Evolutionary conservation across 352 stramenopile species (phyloP).

Genomic region (Phytophthora podocarpi): DNA sequence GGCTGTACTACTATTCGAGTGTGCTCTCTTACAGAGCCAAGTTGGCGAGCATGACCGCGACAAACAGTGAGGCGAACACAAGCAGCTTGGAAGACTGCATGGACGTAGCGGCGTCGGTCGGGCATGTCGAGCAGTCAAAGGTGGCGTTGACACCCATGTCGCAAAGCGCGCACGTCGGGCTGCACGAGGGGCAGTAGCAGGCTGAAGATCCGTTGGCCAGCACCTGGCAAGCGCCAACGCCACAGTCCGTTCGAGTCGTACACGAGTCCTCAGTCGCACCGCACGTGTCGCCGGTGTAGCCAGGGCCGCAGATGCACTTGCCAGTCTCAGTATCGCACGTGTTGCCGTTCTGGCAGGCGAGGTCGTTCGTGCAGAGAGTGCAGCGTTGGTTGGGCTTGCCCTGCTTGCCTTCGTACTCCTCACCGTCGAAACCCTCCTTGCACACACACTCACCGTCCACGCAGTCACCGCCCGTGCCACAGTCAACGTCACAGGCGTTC

Average conservation of each 20-base stretch:
- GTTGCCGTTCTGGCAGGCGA: conserved; percentile 60
- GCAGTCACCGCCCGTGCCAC: conserved; percentile 54
- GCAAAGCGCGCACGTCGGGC: conserved; percentile 43
- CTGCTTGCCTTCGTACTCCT: conserved; percentile 48
- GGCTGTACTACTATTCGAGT: conserved; percentile 34
- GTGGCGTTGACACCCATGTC: conserved; percentile 38
- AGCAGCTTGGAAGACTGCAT: conserved; percentile 46
- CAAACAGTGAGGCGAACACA: conserved; percentile 39
- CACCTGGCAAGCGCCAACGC: conserved; percentile 48
- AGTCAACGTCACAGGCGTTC: conserved; percentile 60
- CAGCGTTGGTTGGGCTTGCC: conserved; percentile 56
- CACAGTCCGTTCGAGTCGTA: conserved; percentile 47
- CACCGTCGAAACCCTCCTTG: conserved; percentile 53
- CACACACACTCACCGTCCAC: conserved; percentile 54
- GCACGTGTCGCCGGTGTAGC: conserved; percentile 56
- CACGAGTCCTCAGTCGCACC: conserved; percentile 57
- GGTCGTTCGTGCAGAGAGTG: conserved; percentile 55
- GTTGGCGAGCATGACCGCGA: conserved; percentile 41
- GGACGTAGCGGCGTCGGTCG: conserved; percentile 22
- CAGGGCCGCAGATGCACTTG: conserved; percentile 55
- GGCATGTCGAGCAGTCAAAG: conserved; percentile 48
- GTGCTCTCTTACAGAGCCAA: conserved; percentile 40
- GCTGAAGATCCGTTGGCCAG: conserved; percentile 49
- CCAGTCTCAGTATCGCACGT: conserved; percentile 56
- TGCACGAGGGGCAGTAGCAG: conserved; percentile 52